A percentile compares a stretch with the other conserved stretches of the same genome.
Conservation (phyloP, 805 yeast genomes). For the Candida loeiensis region DNA sequence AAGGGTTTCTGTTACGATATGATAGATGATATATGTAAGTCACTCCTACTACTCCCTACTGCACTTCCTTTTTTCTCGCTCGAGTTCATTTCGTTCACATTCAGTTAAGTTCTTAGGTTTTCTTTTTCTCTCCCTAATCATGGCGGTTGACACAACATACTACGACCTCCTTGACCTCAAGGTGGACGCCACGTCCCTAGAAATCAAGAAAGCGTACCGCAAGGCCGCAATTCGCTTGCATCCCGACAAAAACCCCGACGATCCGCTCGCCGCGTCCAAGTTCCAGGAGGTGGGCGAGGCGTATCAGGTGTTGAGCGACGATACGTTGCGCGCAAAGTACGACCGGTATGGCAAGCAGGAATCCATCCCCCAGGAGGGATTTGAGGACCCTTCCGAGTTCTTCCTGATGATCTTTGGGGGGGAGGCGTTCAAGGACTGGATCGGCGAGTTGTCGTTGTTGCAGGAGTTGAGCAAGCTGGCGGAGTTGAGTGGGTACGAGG, state of each 20-base stretch:
- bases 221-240: conserved; percentile 43
- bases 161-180: conserved; percentile 36
- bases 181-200: conserved; percentile 39
- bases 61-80: no score
- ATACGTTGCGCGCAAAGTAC: conserved; percentile 58
- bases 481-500: conserved; percentile 39
- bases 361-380: conserved; percentile 66
- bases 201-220: conserved; percentile 44
- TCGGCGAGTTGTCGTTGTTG: conserved; percentile 42
- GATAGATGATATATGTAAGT: no score
- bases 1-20: no score
- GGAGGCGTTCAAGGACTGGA: conserved; percentile 71
- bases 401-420: conserved; percentile 81
- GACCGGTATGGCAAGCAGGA: conserved; percentile 75
- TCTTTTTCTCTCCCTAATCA: conserved; percentile 11
- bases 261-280: conserved; percentile 41
- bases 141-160: conserved; percentile 46
- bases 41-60: no score
- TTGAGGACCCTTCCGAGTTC: conserved; percentile 63
- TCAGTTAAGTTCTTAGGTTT: neutral
- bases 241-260: conserved; percentile 47
- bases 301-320: conserved; percentile 72
- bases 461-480: conserved; percentile 42
- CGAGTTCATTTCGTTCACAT: neutral
- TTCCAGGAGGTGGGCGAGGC: conserved; percentile 60